Evolutionary conservation across 495 filamentous ascomycete species (phyloP), one percentile per base, ranked within the genome.

Genomic region (Penicillium paxilli): DNA sequence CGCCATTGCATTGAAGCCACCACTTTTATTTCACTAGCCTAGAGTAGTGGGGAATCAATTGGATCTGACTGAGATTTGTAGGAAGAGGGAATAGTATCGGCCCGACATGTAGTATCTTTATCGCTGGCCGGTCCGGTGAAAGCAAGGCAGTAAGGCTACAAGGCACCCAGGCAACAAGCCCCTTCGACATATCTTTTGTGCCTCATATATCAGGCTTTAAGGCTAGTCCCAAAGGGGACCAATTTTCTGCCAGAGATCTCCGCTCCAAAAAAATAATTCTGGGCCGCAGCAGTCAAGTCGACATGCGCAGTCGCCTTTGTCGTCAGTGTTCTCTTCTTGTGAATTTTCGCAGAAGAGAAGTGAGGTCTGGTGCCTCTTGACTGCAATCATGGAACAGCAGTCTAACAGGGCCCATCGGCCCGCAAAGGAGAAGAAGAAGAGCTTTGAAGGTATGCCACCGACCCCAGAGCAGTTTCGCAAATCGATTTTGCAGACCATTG

Each of bases 361-460:
- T 59, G 64, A 72, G 71, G 69, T 70, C 60, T 25, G 40, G 20
- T 58, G 64, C 67, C 73, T 73, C 60, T 46, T 38, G 50, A 58
- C 57, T 53, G 50, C 30, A 54, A 69, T 9, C 16, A 94, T 93
- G 88, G 90, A 94, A 68, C 76, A 87, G 50, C 92, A 97, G 71
- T 67, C 76, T n/a, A 91, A 98, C 68, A 84, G 89, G 70, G 79
- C 89, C 49, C 93, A 98, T 80, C 80, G 92, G 52, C 87, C 89
- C 65, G 74, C 86, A 2, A 97, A 96, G 73, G 90, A 92, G 71
- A 96, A 96, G 81, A 96, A 96, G 80, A 85, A 88, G 66, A n/a
- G n/a, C n/a, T 84, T 83, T 54, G 74, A 78, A 50, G 80, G 84
- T 72, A 68, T 51, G 71, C 10, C 21, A n/a, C n/a, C n/a, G n/a